Evolutionary conservation across 169 alveolate species (phyloP), one percentile per base, ranked within the genome.

Genomic region (Plasmodium reichenowi): DNA sequence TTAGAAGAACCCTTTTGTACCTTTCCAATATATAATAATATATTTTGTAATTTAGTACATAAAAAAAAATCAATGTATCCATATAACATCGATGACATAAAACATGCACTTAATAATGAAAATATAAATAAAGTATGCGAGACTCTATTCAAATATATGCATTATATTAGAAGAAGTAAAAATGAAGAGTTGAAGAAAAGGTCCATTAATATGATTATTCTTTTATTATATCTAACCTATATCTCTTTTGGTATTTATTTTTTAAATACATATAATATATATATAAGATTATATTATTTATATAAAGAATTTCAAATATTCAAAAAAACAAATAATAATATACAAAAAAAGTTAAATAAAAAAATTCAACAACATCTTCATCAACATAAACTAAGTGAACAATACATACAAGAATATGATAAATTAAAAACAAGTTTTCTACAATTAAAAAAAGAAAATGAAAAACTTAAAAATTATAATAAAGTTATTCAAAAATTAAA

Each of bases 51-150:
- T 13, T 26, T 63, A 13, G n/a, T 22, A 17, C 15, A 24, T 15
- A 12, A 38, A 38, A 56, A 56, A 56, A 56, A 56, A 56, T 56
- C n/a, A 1, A 50, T 1, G 17, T 13, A 54, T 64, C 62, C 66
- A 48, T 78, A 78, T 59, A 66, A 47, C 22, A 29, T 78, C 2
- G 89, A 78, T 2, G 89, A 78, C 32, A 50, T 78, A 8, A 60
- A 78, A 3, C 89, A 78, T 5, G 89, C 89, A 2, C 32, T 78
- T 17, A 70, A 20, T 52, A 4, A 48, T 59, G 89, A 66, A 4
- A 78, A 78, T 52, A 58, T 78, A 13, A 78, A 66, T 6, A 64
- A 70, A 66, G 89, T 78, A 22, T 78, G 89, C 22, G 89, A 26
- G 32, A 17, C 29, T 0, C 2, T 78, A n/a, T 78, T 26, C 29